These are phyloP conservation scores for Oryza longistaminata DNA, from an alignment of 176 grass and related monocot species.

Conservation along the genomic window DNA sequence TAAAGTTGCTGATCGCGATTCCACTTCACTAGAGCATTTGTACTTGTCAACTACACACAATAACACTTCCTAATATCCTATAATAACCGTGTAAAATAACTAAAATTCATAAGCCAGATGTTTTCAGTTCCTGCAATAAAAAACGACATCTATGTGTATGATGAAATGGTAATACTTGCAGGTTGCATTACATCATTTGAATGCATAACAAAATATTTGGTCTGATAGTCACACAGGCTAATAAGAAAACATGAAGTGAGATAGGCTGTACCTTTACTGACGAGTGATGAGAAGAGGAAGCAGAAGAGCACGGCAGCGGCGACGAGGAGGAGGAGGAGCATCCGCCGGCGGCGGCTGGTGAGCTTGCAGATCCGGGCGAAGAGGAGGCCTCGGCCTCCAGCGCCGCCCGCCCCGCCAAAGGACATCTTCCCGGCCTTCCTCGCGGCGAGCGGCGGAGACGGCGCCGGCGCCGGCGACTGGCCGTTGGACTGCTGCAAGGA, in stretches of 20 bases:
- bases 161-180: not conserved
- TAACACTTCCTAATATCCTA: constrained; percentile 10
- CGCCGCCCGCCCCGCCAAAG: constrained; percentile 37
- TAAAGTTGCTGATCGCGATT: not conserved
- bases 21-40: constrained; percentile 16
- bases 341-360: constrained; percentile 52
- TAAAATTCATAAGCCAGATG: not conserved
- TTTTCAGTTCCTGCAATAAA: not conserved
- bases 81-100: not conserved
- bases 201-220: constrained; percentile 1
- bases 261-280: constrained; percentile 68
- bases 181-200: constrained; percentile 24
- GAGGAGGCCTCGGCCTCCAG: constrained; percentile 37
- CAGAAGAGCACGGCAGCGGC: constrained; percentile 44
- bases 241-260: constrained; percentile 14
- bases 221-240: not conserved
- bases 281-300: constrained; percentile 58
- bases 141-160: not conserved
- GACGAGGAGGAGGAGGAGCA: constrained; percentile 70
- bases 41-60: not conserved
- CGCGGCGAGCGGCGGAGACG: constrained; percentile 41
- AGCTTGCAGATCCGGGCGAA: constrained; percentile 77
- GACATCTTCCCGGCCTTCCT: constrained; percentile 59
- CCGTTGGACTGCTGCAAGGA: constrained; percentile 71
- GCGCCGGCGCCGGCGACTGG: constrained; percentile 31